phyloP scores from a whole-genome alignment of 495 filamentous ascomycete genomes.

The Penicillium herquei region DNA sequence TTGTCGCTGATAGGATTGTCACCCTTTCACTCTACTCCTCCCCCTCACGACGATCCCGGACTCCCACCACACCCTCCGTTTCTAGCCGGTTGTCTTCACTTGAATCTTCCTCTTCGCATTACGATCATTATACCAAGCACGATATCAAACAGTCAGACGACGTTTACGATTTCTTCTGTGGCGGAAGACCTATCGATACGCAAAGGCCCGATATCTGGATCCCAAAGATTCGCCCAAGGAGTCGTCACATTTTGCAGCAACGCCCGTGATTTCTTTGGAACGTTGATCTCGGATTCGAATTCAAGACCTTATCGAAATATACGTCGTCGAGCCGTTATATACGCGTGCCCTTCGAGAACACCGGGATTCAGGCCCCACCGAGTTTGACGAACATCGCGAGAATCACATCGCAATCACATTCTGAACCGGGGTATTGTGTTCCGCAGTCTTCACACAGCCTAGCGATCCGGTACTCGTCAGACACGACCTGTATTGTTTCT shows the following conservation, averaged over 20 bases:
- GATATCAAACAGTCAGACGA: not conserved
- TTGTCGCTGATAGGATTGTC: conserved; percentile 7
- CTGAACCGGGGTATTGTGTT: not conserved
- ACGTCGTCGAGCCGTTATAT: no score
- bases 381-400: not conserved
- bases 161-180: not conserved
- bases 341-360: no score
- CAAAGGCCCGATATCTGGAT: not conserved
- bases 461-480: conserved; percentile 19
- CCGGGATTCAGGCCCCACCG: no score
- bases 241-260: no score
- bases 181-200: not conserved
- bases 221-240: not conserved
- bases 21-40: conserved; percentile 1
- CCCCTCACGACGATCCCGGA: conserved; percentile 9
- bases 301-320: no score
- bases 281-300: no score
- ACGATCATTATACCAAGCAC: not conserved
- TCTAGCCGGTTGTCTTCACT: conserved; percentile 11
- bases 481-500: conserved; percentile 3
- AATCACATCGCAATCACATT: not conserved
- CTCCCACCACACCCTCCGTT: conserved; percentile 12
- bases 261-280: no score
- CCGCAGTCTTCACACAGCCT: not conserved
- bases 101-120: not conserved